Conservation (phyloP, 2,329 filamentous ascomycete genomes). For the Chrysosporium queenslandicum region DNA sequence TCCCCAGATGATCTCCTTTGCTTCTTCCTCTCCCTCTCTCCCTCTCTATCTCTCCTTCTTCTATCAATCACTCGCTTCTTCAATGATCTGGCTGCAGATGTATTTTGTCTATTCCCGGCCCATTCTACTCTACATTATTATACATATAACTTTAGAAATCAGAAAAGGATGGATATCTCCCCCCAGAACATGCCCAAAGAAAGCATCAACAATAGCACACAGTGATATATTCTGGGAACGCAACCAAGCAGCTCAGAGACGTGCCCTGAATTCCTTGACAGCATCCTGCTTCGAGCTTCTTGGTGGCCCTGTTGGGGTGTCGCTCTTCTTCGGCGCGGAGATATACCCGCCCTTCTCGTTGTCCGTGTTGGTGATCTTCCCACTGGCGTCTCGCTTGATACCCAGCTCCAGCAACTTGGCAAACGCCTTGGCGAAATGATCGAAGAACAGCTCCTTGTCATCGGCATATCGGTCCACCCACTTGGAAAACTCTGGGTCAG, state of each 20-base stretch:
- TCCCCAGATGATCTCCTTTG: neutral
- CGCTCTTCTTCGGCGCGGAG: slow-evolving; percentile 49
- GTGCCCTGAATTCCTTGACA: neutral
- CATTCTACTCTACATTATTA: neutral
- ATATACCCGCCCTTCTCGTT: slow-evolving; percentile 49
- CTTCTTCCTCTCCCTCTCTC: neutral
- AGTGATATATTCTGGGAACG: neutral
- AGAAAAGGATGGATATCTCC: neutral
- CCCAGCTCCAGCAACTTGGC: slow-evolving; percentile 53
- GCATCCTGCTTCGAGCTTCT: slow-evolving; percentile 19
- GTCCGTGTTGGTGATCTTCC: slow-evolving; percentile 47
- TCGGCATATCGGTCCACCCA: slow-evolving; percentile 52
- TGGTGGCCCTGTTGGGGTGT: slow-evolving; percentile 22
- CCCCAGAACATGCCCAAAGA: neutral
- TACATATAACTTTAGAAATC: neutral
- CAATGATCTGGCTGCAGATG: neutral
- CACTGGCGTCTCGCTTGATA: slow-evolving; percentile 46
- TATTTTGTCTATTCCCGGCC: slow-evolving; percentile 2
- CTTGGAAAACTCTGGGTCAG: slow-evolving; percentile 44
- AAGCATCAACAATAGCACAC: neutral
- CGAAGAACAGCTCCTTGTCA: slow-evolving; percentile 54
- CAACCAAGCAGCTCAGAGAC: neutral
- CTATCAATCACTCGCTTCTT: neutral
- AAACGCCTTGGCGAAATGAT: slow-evolving; percentile 50
- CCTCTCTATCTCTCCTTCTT: neutral